phyloP scores from a whole-genome alignment of 2,329 filamentous ascomycete species.

The Calonectria fujianensis region DNA sequence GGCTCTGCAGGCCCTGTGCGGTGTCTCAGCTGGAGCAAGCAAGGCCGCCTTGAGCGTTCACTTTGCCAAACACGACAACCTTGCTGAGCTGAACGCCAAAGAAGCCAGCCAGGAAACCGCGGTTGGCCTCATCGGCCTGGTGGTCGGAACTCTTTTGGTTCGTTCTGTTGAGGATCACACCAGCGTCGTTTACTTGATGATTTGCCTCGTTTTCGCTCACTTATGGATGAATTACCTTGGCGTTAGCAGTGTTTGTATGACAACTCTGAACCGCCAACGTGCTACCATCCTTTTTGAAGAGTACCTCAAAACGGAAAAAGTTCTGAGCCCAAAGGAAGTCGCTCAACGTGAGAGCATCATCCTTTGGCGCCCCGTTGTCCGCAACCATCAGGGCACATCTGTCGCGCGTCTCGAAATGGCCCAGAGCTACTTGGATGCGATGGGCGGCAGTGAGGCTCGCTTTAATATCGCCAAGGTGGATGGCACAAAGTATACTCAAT shows the following conservation, averaged over 20 bases:
- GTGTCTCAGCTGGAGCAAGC: conserved; percentile 90
- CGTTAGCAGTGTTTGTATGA: conserved; percentile 89
- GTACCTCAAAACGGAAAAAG: conserved; percentile 67
- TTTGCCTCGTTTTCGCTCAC: conserved; percentile 84
- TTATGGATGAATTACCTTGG: conserved; percentile 90
- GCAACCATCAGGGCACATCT: conserved; percentile 53
- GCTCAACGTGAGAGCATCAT: conserved; percentile 80
- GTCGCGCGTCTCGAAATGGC: conserved; percentile 65
- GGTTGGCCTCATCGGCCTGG: conserved; percentile 90
- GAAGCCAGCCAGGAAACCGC: conserved; percentile 97
- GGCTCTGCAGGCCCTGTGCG: conserved; percentile 80
- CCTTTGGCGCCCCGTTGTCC: conserved; percentile 59
- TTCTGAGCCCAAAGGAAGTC: conserved; percentile 80
- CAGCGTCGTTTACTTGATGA: conserved; percentile 84
- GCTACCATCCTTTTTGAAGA: conserved; percentile 84
- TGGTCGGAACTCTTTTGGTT: conserved; percentile 88
- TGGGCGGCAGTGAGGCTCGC: conserved; percentile 44
- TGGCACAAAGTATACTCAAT: conserved; percentile 55
- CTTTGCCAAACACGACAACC: conserved; percentile 90
- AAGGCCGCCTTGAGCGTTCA: conserved; percentile 95
- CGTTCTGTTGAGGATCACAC: conserved; percentile 81
- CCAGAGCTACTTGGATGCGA: conserved; percentile 63
- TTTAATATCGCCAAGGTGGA: conserved; percentile 55
- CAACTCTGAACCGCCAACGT: conserved; percentile 88
- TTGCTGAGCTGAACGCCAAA: conserved; percentile 95